phyloP scores from a whole-genome alignment of 495 filamentous ascomycete genomes.

The Parmelia sp. region DNA sequence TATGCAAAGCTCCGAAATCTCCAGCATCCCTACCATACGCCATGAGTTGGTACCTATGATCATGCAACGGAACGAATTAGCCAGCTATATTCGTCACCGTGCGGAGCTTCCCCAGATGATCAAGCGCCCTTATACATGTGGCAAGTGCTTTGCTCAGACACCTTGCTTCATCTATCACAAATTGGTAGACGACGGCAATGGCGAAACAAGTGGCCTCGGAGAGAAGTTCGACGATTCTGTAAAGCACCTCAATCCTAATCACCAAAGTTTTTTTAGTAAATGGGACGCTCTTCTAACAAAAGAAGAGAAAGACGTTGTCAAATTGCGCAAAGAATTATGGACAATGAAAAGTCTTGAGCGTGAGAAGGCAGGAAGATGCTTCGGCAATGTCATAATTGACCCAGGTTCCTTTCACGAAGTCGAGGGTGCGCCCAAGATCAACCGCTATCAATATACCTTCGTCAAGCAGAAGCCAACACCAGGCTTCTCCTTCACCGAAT shows the following conservation, averaged over 20 bases:
- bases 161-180: slow-evolving; percentile 93
- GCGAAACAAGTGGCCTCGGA: slow-evolving; percentile 69
- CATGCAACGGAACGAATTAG: slow-evolving; percentile 86
- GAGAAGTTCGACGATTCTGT: slow-evolving; percentile 71
- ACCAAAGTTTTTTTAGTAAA: slow-evolving; percentile 80
- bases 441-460: slow-evolving; percentile 80
- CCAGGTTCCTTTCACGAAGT: slow-evolving; percentile 66
- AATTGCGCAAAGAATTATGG: slow-evolving; percentile 84
- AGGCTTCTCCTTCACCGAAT: slow-evolving; percentile 77
- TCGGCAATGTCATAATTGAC: slow-evolving; percentile 68
- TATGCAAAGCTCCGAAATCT: slow-evolving; percentile 77
- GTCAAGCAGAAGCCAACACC: slow-evolving; percentile 53
- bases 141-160: slow-evolving; percentile 77
- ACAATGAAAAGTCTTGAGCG: slow-evolving; percentile 86
- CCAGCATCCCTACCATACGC: slow-evolving; percentile 74
- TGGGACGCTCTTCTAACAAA: slow-evolving; percentile 92
- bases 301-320: slow-evolving; percentile 82
- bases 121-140: slow-evolving; percentile 67
- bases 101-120: slow-evolving; percentile 80
- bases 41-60: slow-evolving; percentile 92
- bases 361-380: slow-evolving; percentile 76
- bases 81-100: slow-evolving; percentile 74
- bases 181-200: slow-evolving; percentile 75
- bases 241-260: slow-evolving; percentile 60
- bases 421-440: slow-evolving; percentile 67